A percentile compares a stretch with the other conserved stretches of the same genome.
Evolutionary conservation across 139 green algal genomes (phyloP).

Genomic region (Picochlorum sp.): DNA sequence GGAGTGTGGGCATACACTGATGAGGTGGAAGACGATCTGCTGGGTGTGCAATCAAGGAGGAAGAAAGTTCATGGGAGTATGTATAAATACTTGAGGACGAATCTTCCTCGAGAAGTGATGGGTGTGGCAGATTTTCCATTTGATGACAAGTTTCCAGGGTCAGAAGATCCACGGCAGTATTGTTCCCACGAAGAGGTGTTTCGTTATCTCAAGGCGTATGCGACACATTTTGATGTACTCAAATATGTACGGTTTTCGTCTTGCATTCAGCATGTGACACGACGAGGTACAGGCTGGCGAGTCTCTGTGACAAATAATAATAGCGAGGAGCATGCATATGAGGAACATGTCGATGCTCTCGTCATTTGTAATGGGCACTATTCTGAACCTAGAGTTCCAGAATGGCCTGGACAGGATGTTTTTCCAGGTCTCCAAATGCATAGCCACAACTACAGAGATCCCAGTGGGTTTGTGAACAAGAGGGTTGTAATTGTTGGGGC

Average conservation of each 20-base stretch:
- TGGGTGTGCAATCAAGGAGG: conserved; percentile 12
- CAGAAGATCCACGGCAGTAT: conserved; percentile 32
- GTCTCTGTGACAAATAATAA: conserved; percentile 15
- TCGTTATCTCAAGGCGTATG: conserved; percentile 47
- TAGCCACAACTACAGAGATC: conserved; percentile 42
- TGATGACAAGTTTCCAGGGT: conserved; percentile 12
- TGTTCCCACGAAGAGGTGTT: conserved; percentile 36
- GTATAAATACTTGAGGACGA: conserved; percentile 62
- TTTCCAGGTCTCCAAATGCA: conserved; percentile 27
- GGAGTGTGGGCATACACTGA: conserved; percentile 54
- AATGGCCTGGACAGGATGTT: conserved; percentile 1
- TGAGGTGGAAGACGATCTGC: conserved; percentile 25
- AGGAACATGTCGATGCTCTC: conserved; percentile 56
- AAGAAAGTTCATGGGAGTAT: conserved; percentile 42
- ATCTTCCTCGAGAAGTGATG: conserved; percentile 72
- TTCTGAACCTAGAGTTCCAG: conserved; percentile 39
- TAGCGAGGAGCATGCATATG: neutral
- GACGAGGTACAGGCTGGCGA: neutral
- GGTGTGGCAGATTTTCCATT: conserved; percentile 61
- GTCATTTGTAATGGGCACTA: conserved; percentile 69
- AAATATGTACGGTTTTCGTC: conserved; percentile 25
- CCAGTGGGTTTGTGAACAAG: conserved; percentile 28
- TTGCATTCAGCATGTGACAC: conserved; percentile 10
- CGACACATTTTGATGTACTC: conserved; percentile 28
- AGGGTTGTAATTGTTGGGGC: conserved; percentile 65